These are phyloP conservation scores for Rhodocollybia butyracea DNA, from an alignment of 768 basidiomycete genomes.

Conservation along the genomic window DNA sequence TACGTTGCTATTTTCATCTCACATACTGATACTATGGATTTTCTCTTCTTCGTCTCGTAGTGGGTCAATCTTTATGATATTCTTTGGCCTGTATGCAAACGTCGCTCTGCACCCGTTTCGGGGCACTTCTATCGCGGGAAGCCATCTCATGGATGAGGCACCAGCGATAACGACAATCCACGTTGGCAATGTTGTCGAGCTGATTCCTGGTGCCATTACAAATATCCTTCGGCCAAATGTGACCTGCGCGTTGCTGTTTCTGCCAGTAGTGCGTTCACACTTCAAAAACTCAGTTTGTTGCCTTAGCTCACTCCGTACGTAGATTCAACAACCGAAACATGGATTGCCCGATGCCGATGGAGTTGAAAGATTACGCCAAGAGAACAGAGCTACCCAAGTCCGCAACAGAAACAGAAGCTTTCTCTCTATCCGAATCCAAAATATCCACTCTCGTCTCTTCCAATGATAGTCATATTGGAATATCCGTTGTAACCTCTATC, in stretches of 20 bases:
- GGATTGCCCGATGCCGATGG: not conserved
- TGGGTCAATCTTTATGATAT: constrained; percentile 72
- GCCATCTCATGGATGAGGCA: not conserved
- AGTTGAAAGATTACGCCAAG: constrained; percentile 8
- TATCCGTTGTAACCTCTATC: not conserved
- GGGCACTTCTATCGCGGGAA: constrained; percentile 3
- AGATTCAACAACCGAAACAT: not conserved
- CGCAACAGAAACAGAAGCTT: not conserved
- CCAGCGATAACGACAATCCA: constrained; percentile 5
- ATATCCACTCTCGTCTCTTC: not conserved
- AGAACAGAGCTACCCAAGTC: not conserved
- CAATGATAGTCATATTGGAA: too few species aligned
- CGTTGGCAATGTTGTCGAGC: constrained; percentile 38
- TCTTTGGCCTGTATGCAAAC: constrained; percentile 66
- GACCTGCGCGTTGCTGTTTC: not conserved
- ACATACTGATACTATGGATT: not conserved
- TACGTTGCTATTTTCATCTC: constrained; percentile 44
- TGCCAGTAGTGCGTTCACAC: not conserved
- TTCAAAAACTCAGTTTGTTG: not conserved
- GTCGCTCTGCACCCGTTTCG: constrained; percentile 11
- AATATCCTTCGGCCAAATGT: not conserved
- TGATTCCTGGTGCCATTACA: constrained; percentile 1
- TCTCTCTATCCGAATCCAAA: not conserved
- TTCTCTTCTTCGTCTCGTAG: constrained; percentile 20
- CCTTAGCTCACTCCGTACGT: not conserved